Evolutionary conservation across 2,329 filamentous ascomycete genomes (phyloP).

Genomic region (Aureobasidium sp.): DNA sequence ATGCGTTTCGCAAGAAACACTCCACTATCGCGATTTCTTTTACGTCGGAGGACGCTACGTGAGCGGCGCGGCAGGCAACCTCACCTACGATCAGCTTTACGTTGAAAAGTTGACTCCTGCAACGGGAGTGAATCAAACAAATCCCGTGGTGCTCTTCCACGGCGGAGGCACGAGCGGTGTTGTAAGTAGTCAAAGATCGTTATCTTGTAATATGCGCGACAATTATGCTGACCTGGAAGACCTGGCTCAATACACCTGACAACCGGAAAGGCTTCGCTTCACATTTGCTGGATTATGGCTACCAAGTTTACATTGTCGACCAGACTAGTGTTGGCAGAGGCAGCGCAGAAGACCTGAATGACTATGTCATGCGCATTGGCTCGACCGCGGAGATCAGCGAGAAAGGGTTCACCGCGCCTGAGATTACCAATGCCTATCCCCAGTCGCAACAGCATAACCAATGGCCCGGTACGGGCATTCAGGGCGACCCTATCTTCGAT

Average conservation of each 20-base stretch:
- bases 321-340: conserved; percentile 18
- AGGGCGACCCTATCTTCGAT: conserved; percentile 27
- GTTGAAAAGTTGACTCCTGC: conserved; percentile 16
- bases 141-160: conserved; percentile 40
- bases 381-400: conserved; percentile 10
- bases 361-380: conserved; percentile 12
- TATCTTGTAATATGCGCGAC: neutral
- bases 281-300: conserved; percentile 5
- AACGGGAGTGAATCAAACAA: conserved; percentile 18
- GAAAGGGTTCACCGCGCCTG: conserved; percentile 23
- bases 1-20: conserved; percentile 8
- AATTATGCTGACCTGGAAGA: conserved; percentile 7
- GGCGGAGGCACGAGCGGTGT: conserved; percentile 37
- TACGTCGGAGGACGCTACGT: conserved; percentile 16
- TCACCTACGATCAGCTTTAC: conserved; percentile 9
- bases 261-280: conserved; percentile 36
- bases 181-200: conserved; percentile 24
- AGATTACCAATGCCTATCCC: conserved; percentile 18
- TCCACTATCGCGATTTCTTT: conserved; percentile 14
- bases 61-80: conserved; percentile 17
- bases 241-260: conserved; percentile 38
- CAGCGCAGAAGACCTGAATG: conserved; percentile 18
- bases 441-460: conserved; percentile 20
- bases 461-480: conserved; percentile 21
- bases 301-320: conserved; percentile 37